A percentile compares a stretch with the other conserved stretches of the same genome.
These are phyloP conservation scores for Amborella trichopoda DNA, from an alignment of 164 flowering plant species.

Conservation along the genomic window DNA sequence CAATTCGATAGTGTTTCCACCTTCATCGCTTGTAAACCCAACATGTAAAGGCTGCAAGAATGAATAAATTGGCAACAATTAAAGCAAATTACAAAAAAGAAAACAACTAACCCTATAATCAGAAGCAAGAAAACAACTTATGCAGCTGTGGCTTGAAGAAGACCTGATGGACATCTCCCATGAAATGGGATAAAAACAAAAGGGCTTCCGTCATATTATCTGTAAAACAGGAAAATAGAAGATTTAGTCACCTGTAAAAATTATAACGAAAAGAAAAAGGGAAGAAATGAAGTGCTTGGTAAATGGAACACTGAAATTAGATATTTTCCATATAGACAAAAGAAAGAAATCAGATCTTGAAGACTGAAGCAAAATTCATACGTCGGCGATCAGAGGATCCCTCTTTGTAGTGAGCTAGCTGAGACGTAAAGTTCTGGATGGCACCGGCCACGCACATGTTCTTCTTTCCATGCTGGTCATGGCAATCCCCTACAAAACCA, in stretches of 20 bases:
- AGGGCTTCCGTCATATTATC: conserved; percentile 86
- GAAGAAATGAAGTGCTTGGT: not conserved
- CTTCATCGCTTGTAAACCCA: conserved; percentile 76
- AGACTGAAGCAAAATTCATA: conserved; percentile 15
- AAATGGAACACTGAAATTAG: not conserved
- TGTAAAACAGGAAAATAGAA: conserved; percentile 14
- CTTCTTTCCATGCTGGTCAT: conserved; percentile 48
- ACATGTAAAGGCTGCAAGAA: conserved; percentile 74
- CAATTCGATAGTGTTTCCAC: conserved; percentile 72
- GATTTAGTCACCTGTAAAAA: too few relatives aligned
- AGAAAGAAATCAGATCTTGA: too few relatives aligned
- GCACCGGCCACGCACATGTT: conserved; percentile 94
- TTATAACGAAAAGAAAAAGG: not conserved
- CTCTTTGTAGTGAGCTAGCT: conserved; percentile 60
- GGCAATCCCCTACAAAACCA: conserved; percentile 81
- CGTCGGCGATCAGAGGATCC: conserved; percentile 78
- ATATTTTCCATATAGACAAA: too few relatives aligned
- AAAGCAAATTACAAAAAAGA: not conserved
- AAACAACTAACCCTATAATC: not conserved
- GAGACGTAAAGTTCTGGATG: conserved; percentile 68
- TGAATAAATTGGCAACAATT: not conserved
- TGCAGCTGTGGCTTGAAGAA: too few relatives aligned
- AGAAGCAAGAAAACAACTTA: too few relatives aligned
- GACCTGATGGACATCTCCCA: conserved; percentile 98
- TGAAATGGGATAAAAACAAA: conserved; percentile 78